A percentile compares a stretch with the other conserved stretches of the same genome.
These are phyloP conservation scores for Talaromyces funiculosus DNA, from an alignment of 2,329 filamentous ascomycete species.

Conservation along the genomic window DNA sequence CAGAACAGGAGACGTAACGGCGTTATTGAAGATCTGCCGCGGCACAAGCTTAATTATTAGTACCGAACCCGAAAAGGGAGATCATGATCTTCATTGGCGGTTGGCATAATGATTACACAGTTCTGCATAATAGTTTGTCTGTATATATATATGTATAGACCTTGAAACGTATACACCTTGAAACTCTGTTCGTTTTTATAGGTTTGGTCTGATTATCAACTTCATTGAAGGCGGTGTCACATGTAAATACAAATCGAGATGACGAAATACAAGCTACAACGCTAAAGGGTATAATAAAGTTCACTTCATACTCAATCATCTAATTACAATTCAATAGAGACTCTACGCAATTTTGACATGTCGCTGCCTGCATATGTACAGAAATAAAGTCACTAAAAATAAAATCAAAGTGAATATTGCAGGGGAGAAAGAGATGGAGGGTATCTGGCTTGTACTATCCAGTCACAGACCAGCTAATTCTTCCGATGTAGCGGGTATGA, in stretches of 20 bases:
- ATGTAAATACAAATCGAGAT: not conserved
- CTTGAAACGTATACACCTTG: too few species aligned
- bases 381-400: not conserved
- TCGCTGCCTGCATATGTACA: not conserved
- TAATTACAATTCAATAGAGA: not conserved
- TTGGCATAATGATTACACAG: too few species aligned
- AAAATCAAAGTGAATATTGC: slow-evolving; percentile 3
- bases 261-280: not conserved
- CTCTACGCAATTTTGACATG: not conserved
- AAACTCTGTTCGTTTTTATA: not conserved
- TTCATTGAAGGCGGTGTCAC: not conserved
- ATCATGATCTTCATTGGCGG: not conserved
- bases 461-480: slow-evolving; percentile 32
- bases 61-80: not conserved
- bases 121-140: too few species aligned
- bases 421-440: not conserved
- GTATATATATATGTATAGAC: too few species aligned
- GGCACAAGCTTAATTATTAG: not conserved
- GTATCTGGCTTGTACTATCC: slow-evolving; percentile 12
- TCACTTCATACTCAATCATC: not conserved
- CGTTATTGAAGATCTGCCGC: not conserved
- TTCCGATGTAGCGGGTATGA: slow-evolving; percentile 45
- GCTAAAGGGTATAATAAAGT: not conserved
- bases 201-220: not conserved
- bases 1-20: not conserved